Evolutionary conservation across 768 basidiomycete species (phyloP), one percentile per base, ranked within the genome.

Genomic region (Mycena olivaceomarginata): DNA sequence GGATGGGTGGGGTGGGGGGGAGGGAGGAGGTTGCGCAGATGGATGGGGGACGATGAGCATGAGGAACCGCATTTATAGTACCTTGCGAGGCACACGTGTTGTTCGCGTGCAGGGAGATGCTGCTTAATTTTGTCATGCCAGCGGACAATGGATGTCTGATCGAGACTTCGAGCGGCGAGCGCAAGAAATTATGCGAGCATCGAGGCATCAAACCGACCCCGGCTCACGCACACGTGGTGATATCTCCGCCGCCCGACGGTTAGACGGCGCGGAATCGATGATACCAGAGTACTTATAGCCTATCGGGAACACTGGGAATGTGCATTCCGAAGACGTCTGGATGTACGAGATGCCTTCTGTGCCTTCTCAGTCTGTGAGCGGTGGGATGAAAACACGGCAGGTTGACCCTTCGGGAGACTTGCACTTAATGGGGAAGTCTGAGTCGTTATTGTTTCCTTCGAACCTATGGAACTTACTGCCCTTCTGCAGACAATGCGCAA

Each of bases 21-120:
- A 80, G 43, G 43, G 15, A 45, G 43, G 43, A 15, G 43, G 43
- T 45, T 10, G 9, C 43, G 15, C 80, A 62, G 78, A 41, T 67
- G 81, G 31, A 31, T 67, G 75, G 78, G 78, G 82, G 62, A 81
- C 78, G 84, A 81, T 71, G 63, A 39, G 67, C 48, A 40, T 57
- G 72, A 71, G 67, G 74, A n/a, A 31, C 71, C 41, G 72, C 31
- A 46, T 73, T 76, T 79, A 79, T 79, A 76, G 75, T 51, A 53
- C 74, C 20, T 63, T 41, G 40, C 56, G 51, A n/a, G 51, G 37
- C 80, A 85, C 86, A 87, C 86, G 86, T 87, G 86, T 86, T 79
- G 80, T 70, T 18, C 66, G 81, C 86, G 82, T 83, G 86, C 74
- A 73, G 71, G 73, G 69, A 59, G 22, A 67, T 46, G 75, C 64